Conservation (phyloP, 2,329 filamentous ascomycete genomes). For the Samsoniella hepiali region DNA sequence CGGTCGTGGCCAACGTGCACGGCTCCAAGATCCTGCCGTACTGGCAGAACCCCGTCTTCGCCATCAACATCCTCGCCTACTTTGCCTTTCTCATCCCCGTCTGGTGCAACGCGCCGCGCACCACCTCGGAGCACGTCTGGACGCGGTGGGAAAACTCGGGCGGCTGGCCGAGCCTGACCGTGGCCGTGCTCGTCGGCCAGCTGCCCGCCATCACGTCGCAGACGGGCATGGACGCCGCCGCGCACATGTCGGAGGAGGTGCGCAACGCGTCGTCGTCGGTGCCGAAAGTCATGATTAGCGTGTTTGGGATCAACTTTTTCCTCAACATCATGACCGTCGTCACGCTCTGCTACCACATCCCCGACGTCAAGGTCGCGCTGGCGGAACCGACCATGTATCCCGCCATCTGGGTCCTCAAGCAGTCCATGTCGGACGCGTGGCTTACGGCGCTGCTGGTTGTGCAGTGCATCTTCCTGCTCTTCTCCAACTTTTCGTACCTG, state of each 20-base stretch:
- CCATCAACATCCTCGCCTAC: slow-evolving; percentile 19
- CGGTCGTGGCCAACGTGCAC: slow-evolving; percentile 16
- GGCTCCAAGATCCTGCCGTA: slow-evolving; percentile 18
- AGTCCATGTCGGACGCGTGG: slow-evolving; percentile 19
- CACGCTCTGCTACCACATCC: slow-evolving; percentile 19
- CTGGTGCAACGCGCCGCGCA: slow-evolving; percentile 20
- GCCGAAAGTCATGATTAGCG: slow-evolving; percentile 18
- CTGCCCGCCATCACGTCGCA: slow-evolving; percentile 19
- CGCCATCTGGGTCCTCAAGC: slow-evolving; percentile 16
- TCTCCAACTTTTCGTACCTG: slow-evolving; percentile 19
- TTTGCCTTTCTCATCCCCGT: slow-evolving; percentile 20
- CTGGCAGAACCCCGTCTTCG: slow-evolving; percentile 22
- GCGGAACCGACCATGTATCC: slow-evolving; percentile 18
- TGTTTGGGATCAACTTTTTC: slow-evolving; percentile 12
- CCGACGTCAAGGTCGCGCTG: slow-evolving; percentile 16
- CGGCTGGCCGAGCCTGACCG: slow-evolving; percentile 18
- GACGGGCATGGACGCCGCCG: slow-evolving; percentile 19
- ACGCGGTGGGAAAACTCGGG: slow-evolving; percentile 19
- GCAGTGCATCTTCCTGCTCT: slow-evolving; percentile 15
- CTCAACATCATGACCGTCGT: slow-evolving; percentile 15
- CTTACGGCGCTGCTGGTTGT: slow-evolving; percentile 17
- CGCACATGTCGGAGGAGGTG: slow-evolving; percentile 23
- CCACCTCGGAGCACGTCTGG: slow-evolving; percentile 20
- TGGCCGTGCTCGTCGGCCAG: slow-evolving; percentile 21
- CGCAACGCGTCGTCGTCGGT: slow-evolving; percentile 20